Conservation (phyloP, 768 basidiomycete genomes). For the Wakefieldia striispora region DNA sequence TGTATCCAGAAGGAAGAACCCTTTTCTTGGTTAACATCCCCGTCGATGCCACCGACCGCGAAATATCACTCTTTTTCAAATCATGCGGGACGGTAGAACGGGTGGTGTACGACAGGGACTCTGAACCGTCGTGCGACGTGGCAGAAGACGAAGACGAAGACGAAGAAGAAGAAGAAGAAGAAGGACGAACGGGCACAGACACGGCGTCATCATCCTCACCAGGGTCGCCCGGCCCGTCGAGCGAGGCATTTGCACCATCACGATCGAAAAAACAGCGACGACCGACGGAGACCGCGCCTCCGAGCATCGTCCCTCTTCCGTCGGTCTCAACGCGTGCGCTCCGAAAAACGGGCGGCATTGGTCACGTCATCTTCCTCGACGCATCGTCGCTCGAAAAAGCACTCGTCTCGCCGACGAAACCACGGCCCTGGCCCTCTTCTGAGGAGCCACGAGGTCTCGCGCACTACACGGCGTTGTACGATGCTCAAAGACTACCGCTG, state of each 20-base stretch:
- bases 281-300: slow-evolving; percentile 32
- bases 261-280: slow-evolving; percentile 33
- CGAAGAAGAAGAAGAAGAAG: slow-evolving; percentile 34
- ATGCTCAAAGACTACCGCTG: slow-evolving; percentile 71
- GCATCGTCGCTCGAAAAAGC: slow-evolving; percentile 67
- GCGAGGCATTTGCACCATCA: slow-evolving; percentile 17
- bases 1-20: slow-evolving; percentile 59
- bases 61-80: slow-evolving; percentile 76
- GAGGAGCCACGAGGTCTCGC: slow-evolving; percentile 66
- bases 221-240: not conserved
- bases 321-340: slow-evolving; percentile 48
- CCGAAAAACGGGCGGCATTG: slow-evolving; percentile 61
- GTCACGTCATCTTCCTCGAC: slow-evolving; percentile 74
- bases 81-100: slow-evolving; percentile 73
- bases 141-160: slow-evolving; percentile 34
- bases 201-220: not conserved
- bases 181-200: slow-evolving; percentile 5
- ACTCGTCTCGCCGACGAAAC: slow-evolving; percentile 49
- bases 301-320: slow-evolving; percentile 63
- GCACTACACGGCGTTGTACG: slow-evolving; percentile 67
- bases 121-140: slow-evolving; percentile 12
- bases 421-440: slow-evolving; percentile 62
- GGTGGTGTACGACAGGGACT: slow-evolving; percentile 60
- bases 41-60: slow-evolving; percentile 82
- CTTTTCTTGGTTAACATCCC: slow-evolving; percentile 89